Conservation (phyloP, 2,329 filamentous ascomycete genomes). For the Scedosporium minutisporum region DNA sequence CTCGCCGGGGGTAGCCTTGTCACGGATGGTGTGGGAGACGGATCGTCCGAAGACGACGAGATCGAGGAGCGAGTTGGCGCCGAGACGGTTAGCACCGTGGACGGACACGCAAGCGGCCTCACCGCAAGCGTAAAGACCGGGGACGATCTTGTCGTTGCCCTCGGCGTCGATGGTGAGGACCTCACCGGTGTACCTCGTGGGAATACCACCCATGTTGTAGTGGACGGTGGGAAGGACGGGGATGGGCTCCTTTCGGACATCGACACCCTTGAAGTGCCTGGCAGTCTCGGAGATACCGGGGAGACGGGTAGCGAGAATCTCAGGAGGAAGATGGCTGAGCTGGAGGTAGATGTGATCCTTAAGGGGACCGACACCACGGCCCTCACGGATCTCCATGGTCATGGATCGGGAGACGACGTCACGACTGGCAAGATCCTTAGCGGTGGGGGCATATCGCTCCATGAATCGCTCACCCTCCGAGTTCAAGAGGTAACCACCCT, state of each 20-base stretch:
- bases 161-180: conserved; percentile 79
- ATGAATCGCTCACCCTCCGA: conserved; percentile 98
- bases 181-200: conserved; percentile 94
- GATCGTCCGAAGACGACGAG: conserved; percentile 96
- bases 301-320: conserved; percentile 90
- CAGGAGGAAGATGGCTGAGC: conserved; percentile 85
- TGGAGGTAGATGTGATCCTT: conserved; percentile 99
- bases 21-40: conserved; percentile 92
- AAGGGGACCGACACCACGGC: conserved; percentile 89
- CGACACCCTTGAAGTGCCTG: conserved; percentile 92
- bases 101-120: conserved; percentile 97
- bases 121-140: conserved; percentile 90
- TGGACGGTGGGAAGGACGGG: conserved; percentile 93
- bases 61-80: conserved; percentile 96
- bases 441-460: conserved; percentile 95
- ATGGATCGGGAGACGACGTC: conserved; percentile 96
- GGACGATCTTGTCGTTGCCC: conserved; percentile 87
- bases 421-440: conserved; percentile 92
- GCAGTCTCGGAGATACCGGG: conserved; percentile 98
- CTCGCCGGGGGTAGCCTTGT: conserved; percentile 79
- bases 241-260: conserved; percentile 94
- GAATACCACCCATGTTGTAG: conserved; percentile 99
- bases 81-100: conserved; percentile 94
- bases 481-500: conserved; percentile 96
- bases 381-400: conserved; percentile 96